Evolutionary conservation across 257 asterid genomes (phyloP).

Genomic region (Solanum chmielewskii): DNA sequence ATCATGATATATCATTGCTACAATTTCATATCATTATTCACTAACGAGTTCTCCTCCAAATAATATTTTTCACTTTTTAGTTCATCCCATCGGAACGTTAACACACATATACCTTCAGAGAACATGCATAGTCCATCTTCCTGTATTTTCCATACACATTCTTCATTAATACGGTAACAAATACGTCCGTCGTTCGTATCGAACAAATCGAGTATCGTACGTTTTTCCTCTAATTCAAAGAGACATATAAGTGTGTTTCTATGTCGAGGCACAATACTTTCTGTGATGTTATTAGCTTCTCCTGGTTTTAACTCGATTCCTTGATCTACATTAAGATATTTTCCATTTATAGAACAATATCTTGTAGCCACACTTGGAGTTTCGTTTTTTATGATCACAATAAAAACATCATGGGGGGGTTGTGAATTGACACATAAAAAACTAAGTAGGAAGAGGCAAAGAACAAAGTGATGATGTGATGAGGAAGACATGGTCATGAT

Average conservation of each 20-base stretch:
- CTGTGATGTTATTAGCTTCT: not conserved
- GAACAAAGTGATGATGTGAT: not conserved
- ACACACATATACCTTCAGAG: not conserved
- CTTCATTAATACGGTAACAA: not conserved
- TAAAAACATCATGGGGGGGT: not conserved
- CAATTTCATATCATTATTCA: not conserved
- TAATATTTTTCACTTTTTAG: not conserved
- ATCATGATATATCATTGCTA: not conserved
- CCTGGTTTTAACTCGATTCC: not conserved
- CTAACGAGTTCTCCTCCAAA: not conserved
- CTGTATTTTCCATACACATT: not conserved
- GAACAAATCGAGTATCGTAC: not conserved
- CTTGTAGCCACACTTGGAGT: not conserved
- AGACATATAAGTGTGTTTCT: not conserved
- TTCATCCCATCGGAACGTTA: not conserved
- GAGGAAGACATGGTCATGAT: not conserved
- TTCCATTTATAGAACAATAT: too few species aligned
- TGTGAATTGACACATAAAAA: not conserved
- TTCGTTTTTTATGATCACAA: not conserved
- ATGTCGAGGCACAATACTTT: not conserved
- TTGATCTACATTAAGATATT: too few species aligned
- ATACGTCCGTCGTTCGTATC: not conserved
- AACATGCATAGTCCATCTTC: not conserved
- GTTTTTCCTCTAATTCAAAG: not conserved
- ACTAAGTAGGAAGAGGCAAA: not conserved